Evolutionary conservation across 192 early-diverging fungal species (phyloP).

Genomic region (Ramicandelaber brevisporus): DNA sequence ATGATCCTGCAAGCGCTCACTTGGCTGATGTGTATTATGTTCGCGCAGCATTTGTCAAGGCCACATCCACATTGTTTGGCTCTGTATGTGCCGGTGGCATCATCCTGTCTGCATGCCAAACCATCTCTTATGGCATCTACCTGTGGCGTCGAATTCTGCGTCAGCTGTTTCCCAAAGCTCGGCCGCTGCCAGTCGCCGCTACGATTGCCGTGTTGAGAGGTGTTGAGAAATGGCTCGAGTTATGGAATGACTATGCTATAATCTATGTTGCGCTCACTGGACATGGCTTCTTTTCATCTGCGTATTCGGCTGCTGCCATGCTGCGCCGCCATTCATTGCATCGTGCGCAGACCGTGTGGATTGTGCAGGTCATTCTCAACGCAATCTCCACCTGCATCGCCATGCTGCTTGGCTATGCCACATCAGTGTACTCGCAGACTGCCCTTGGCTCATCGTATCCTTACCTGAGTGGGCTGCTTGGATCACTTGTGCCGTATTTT

Average conservation of each 20-base stretch:
- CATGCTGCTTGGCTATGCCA: not conserved
- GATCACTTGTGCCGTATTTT: not conserved
- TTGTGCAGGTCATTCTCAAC: not conserved
- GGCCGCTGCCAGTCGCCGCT: not conserved
- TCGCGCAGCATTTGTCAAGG: slow-evolving; percentile 1
- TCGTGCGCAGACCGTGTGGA: not conserved
- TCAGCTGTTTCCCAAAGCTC: not conserved
- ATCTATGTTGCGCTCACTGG: slow-evolving; percentile 1
- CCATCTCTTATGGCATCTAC: not conserved
- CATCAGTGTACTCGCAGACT: not conserved
- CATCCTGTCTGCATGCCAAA: not conserved
- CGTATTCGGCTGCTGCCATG: not conserved
- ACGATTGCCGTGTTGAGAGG: not conserved
- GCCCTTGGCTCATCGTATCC: not conserved
- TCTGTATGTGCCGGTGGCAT: slow-evolving; percentile 1
- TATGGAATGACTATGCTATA: not conserved
- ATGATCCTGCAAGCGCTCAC: not conserved
- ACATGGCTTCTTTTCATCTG: slow-evolving; percentile 1
- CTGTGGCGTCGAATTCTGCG: not conserved
- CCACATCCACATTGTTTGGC: not conserved
- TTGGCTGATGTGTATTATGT: not conserved
- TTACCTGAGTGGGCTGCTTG: slow-evolving; percentile 1
- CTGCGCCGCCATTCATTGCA: slow-evolving; percentile 1
- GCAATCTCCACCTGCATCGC: not conserved
- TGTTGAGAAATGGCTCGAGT: no score